phyloP scores from a whole-genome alignment of 352 stramenopile genomes.

The Aphanomyces stellatus region DNA sequence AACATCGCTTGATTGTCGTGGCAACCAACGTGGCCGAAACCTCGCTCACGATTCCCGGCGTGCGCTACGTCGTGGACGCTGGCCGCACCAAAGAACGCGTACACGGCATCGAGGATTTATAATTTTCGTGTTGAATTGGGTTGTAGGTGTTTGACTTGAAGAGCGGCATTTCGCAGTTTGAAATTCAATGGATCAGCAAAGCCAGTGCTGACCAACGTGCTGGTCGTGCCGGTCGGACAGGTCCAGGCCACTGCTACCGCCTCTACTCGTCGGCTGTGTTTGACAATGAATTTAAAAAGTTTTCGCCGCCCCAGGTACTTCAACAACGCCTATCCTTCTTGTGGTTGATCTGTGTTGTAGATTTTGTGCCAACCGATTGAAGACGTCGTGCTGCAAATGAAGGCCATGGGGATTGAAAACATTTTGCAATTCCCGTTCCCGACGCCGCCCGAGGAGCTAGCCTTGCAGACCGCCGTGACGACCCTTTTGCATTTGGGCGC shows the following conservation, averaged over 20 bases:
- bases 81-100: conserved; percentile 82
- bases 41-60: conserved; percentile 91
- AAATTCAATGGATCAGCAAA: conserved; percentile 88
- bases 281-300: conserved; percentile 90
- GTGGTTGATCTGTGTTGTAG: not conserved
- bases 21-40: conserved; percentile 99
- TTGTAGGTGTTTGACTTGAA: conserved; percentile 89
- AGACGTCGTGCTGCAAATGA: conserved; percentile 96
- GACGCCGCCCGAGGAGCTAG: conserved; percentile 82
- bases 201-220: conserved; percentile 82
- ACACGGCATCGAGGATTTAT: conserved; percentile 36
- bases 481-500: conserved; percentile 78
- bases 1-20: conserved; percentile 91
- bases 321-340: not conserved
- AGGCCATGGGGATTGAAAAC: conserved; percentile 95
- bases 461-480: conserved; percentile 78
- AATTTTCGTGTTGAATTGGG: conserved; percentile 25
- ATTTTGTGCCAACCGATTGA: conserved; percentile 89
- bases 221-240: conserved; percentile 92
- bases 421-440: conserved; percentile 96
- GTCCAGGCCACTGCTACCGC: conserved; percentile 97
- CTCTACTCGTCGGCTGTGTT: conserved; percentile 96
- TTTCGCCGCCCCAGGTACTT: conserved; percentile 83
- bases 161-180: conserved; percentile 90
- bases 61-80: conserved; percentile 92